Base-by-base conservation (phyloP, 495 filamentous ascomycete species). In the Aspergillus panamensis region DNA sequence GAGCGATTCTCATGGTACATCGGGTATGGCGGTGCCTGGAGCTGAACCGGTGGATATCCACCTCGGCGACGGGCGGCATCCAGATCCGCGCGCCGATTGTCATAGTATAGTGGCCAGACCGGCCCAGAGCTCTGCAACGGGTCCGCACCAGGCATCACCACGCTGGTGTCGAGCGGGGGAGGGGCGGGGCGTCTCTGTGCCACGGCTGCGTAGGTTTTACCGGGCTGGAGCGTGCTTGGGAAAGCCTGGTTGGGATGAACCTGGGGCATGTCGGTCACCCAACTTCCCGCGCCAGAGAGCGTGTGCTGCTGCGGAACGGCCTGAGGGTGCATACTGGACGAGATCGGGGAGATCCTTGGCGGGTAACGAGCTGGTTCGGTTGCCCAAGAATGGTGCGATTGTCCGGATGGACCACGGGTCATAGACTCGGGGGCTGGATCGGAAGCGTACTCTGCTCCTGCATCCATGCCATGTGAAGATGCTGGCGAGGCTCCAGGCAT, bases 381-480 rank as follows among this genome's bases (percentile, higher is more conserved):
- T 3, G 68, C 61, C 71, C 74, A 78, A 9, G 74, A 77, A 19
- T 73, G 66, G 13, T 69, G 65, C 20, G 75, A 78, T 21, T 68
- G 63, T 3, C 51, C 61, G 0, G 75, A 77, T 1, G 69, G 66
- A 13, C 57, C 63, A 13, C 74, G 69, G 1, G 74, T 67, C 59
- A 77, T 68, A 0, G 67, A 53, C 19, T 73, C 73, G 2, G 68
- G 37, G 0, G 56, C 62, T 6, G 67, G 66, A 20, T 75, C 72
- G 13, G 72, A 65, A 10, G 59, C 48, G 39, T 67, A 67, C 1
- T 61, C 57, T 19, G 63, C 30, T 16, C 59, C 40, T 30, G 57
- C 16, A 44, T 66, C 56, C 9, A 62, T 10, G 13, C 35, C 31
- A 14, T 58, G 51, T n/a, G 61, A 43, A 12, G 66, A 62, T 2